phyloP scores from a whole-genome alignment of 495 filamentous ascomycete species.

The Extremus antarcticus region DNA sequence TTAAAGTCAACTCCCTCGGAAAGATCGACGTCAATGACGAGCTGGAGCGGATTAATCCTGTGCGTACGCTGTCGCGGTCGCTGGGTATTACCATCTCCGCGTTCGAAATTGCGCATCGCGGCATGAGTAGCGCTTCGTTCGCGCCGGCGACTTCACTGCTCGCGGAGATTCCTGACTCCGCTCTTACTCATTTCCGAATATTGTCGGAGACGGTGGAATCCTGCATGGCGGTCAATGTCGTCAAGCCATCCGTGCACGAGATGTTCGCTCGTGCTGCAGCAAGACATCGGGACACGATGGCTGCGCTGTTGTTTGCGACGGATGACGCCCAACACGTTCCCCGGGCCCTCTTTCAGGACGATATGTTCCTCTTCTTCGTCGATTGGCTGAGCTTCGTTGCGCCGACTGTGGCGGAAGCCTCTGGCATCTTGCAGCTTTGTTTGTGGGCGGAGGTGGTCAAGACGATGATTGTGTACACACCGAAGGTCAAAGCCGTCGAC shows the following conservation, averaged over 20 bases:
- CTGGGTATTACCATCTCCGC: constrained; percentile 85
- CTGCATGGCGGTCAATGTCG: constrained; percentile 40
- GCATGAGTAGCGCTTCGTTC: constrained; percentile 37
- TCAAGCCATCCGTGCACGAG: background rate
- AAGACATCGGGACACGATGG: constrained; percentile 6
- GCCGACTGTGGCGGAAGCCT: constrained; percentile 66
- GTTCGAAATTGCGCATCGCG: constrained; percentile 85
- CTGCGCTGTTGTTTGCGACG: constrained; percentile 25
- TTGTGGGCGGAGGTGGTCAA: constrained; percentile 88
- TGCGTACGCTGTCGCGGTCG: constrained; percentile 36
- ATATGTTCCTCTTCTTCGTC: constrained; percentile 79
- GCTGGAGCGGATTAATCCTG: too few species aligned
- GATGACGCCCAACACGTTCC: constrained; percentile 20
- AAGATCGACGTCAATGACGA: constrained; percentile 41
- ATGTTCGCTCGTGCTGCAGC: constrained; percentile 1
- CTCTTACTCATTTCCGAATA: constrained; percentile 79
- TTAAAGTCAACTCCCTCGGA: constrained; percentile 57
- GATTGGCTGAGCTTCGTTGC: constrained; percentile 52
- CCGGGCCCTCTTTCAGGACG: constrained; percentile 50
- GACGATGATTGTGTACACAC: constrained; percentile 41
- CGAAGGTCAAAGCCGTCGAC: background rate
- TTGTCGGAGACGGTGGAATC: constrained; percentile 76
- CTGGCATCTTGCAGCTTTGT: constrained; percentile 75
- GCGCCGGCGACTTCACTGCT: constrained; percentile 53
- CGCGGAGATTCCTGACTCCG: constrained; percentile 72